A percentile compares a stretch with the other conserved stretches of the same genome.
phyloP scores from a whole-genome alignment of 2,329 filamentous ascomycete species.

The Fusarium bactridioides region DNA sequence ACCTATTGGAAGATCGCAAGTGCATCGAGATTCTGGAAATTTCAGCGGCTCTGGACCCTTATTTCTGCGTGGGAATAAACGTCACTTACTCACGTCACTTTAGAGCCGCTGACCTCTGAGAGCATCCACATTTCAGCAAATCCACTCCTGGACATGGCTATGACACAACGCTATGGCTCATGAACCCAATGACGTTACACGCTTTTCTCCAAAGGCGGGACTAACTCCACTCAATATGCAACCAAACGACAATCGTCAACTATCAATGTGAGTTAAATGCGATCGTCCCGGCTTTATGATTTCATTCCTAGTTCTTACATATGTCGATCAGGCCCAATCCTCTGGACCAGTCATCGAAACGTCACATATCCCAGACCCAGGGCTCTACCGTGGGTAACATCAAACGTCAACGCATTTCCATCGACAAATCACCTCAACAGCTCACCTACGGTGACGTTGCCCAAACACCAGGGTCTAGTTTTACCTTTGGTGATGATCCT shows the following conservation, averaged over 20 bases:
- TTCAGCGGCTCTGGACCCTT: slow-evolving; percentile 1
- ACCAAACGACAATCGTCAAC: slow-evolving; percentile 17
- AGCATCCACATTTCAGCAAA: slow-evolving; percentile 32
- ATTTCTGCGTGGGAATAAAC: slow-evolving; percentile 16
- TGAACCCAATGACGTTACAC: slow-evolving; percentile 34
- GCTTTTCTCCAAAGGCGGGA: slow-evolving; percentile 21
- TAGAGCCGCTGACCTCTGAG: slow-evolving; percentile 10
- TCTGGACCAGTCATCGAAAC: slow-evolving; percentile 23
- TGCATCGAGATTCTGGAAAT: slow-evolving; percentile 30
- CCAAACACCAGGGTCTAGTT: slow-evolving; percentile 9
- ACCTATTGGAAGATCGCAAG: slow-evolving; percentile 8
- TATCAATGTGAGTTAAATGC: slow-evolving; percentile 24
- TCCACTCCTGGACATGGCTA: slow-evolving; percentile 27
- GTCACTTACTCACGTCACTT: slow-evolving; percentile 25
- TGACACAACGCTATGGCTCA: slow-evolving; percentile 25
- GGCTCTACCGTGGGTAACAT: slow-evolving; percentile 1
- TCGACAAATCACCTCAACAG: slow-evolving; percentile 11
- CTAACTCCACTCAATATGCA: slow-evolving; percentile 30
- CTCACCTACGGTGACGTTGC: background rate
- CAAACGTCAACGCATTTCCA: slow-evolving; percentile 22
- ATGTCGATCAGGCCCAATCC: slow-evolving; percentile 22
- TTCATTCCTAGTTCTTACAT: slow-evolving; percentile 26
- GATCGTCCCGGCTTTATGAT: slow-evolving; percentile 23
- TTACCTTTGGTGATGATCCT: background rate
- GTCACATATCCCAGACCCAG: slow-evolving; percentile 14